Evolutionary conservation across 257 asterid species (phyloP).

Genomic region (Nicotiana undulata): DNA sequence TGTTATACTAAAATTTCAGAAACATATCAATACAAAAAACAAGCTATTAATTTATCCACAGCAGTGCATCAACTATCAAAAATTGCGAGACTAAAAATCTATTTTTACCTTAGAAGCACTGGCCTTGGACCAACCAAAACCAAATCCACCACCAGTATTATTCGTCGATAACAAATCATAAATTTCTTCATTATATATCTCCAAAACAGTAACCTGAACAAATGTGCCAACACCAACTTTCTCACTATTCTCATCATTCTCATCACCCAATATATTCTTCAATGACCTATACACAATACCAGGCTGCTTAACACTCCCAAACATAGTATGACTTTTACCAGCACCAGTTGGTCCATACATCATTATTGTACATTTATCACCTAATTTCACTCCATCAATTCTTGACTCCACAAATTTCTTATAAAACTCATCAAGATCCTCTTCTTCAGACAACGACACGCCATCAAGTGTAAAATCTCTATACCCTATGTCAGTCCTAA

Average conservation of each 20-base stretch:
- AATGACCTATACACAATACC: slow-evolving; percentile 80
- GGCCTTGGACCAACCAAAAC: slow-evolving; percentile 70
- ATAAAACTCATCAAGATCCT: slow-evolving; percentile 68
- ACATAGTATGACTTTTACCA: slow-evolving; percentile 94
- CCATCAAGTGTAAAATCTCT: slow-evolving; percentile 81
- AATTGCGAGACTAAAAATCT: neutral
- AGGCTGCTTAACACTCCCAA: slow-evolving; percentile 60
- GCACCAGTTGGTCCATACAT: slow-evolving; percentile 98
- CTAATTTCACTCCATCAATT: slow-evolving; percentile 65
- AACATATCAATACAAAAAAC: neutral
- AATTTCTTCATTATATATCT: slow-evolving; percentile 85
- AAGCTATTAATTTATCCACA: neutral
- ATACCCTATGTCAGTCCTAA: slow-evolving; percentile 75
- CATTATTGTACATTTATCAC: slow-evolving; percentile 87
- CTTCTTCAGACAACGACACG: slow-evolving; percentile 64
- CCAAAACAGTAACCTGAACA: slow-evolving; percentile 88
- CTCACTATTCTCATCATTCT: slow-evolving; percentile 40
- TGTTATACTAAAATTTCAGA: neutral
- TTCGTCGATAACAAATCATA: slow-evolving; percentile 60
- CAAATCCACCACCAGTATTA: slow-evolving; percentile 57
- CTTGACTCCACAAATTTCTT: slow-evolving; percentile 66
- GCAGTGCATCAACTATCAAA: neutral
- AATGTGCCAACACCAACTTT: slow-evolving; percentile 48
- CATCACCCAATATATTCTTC: slow-evolving; percentile 69
- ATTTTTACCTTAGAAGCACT: slow-evolving; percentile 64